Evolutionary conservation across 2,329 filamentous ascomycete species (phyloP).

Genomic region (Aspergillus japonicus): DNA sequence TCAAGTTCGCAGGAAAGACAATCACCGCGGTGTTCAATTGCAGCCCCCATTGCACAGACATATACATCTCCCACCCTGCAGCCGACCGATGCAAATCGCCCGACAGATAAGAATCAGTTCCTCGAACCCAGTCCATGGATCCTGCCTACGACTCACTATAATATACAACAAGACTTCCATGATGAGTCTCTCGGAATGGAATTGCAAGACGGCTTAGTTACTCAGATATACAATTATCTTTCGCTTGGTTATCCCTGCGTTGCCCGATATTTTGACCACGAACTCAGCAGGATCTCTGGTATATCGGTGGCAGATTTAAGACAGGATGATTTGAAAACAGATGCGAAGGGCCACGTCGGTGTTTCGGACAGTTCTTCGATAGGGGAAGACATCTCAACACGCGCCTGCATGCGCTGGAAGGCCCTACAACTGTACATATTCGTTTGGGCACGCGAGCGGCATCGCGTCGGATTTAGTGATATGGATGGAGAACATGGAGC

Average conservation of each 20-base stretch:
- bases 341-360: conserved; percentile 72
- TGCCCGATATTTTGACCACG: conserved; percentile 78
- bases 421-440: conserved; percentile 79
- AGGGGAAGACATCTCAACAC: conserved; percentile 50
- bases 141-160: neutral
- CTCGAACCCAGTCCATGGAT: neutral
- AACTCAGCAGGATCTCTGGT: conserved; percentile 76
- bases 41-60: conserved; percentile 12
- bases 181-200: conserved; percentile 59
- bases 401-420: conserved; percentile 71
- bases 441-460: conserved; percentile 89
- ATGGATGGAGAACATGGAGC: conserved; percentile 55
- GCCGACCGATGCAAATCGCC: neutral
- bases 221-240: conserved; percentile 95
- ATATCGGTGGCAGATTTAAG: conserved; percentile 68
- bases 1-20: conserved; percentile 6
- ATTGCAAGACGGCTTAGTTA: conserved; percentile 81
- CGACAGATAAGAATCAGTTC: neutral
- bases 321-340: conserved; percentile 65
- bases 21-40: neutral
- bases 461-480: conserved; percentile 71
- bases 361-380: conserved; percentile 34
- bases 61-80: conserved; percentile 5
- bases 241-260: conserved; percentile 87
- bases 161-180: conserved; percentile 7